Conservation (phyloP, 352 stramenopile species). For the Discostella stelligera region DNA sequence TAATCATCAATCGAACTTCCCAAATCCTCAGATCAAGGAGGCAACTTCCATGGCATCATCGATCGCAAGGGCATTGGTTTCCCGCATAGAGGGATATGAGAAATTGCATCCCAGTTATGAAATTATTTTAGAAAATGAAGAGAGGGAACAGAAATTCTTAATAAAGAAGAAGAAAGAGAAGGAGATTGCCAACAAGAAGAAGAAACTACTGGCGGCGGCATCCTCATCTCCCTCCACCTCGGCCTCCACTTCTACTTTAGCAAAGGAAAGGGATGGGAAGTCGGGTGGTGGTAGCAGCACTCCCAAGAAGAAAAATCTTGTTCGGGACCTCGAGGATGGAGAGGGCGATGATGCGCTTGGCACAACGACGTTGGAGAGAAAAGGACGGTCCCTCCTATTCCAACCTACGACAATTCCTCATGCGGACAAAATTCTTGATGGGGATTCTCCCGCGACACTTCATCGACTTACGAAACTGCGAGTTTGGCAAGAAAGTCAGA, state of each 20-base stretch:
- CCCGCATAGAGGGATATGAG: slow-evolving; percentile 38
- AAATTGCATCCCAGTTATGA: slow-evolving; percentile 29
- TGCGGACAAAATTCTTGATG: slow-evolving; percentile 27
- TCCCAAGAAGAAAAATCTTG: neutral
- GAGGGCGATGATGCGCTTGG: neutral
- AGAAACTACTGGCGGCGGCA: slow-evolving; percentile 14
- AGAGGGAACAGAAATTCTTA: slow-evolving; percentile 17
- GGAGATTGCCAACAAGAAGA: neutral
- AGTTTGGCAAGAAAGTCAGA: slow-evolving; percentile 38
- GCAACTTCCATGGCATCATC: slow-evolving; percentile 29
- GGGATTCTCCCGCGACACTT: slow-evolving; percentile 30
- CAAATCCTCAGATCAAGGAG: slow-evolving; percentile 7
- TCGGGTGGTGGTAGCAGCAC: neutral
- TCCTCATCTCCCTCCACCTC: neutral
- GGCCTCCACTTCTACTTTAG: too few relatives aligned
- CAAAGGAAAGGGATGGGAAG: slow-evolving; percentile 1
- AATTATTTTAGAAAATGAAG: slow-evolving; percentile 24
- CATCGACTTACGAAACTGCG: slow-evolving; percentile 33
- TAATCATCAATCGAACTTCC: neutral
- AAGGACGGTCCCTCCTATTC: too few relatives aligned
- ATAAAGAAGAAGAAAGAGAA: slow-evolving; percentile 23
- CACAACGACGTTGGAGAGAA: too few relatives aligned
- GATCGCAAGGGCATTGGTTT: slow-evolving; percentile 30
- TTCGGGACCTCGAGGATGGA: too few relatives aligned
- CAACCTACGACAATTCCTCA: neutral